Evolutionary conservation across 116 monocot species (phyloP).

Genomic region (Phalaenopsis hybrid): DNA sequence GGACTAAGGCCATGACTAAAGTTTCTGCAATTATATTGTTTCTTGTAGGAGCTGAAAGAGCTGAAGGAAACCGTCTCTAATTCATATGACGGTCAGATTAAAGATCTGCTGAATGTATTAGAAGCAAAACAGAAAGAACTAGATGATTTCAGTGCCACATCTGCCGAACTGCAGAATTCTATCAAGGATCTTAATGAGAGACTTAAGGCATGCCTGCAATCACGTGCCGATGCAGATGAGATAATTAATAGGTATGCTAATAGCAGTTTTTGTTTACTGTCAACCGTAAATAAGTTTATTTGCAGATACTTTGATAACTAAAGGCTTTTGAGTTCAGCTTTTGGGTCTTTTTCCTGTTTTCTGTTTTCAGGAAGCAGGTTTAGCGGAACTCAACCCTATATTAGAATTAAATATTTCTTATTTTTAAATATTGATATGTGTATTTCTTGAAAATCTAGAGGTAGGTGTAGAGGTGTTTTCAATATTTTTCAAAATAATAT

Average conservation of each 20-base stretch:
- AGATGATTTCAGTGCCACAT: conserved; percentile 28
- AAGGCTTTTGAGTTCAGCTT: background rate
- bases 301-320: background rate
- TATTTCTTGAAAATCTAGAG: background rate
- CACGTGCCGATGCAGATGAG: conserved; percentile 78
- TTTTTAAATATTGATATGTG: background rate
- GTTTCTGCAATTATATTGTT: conserved; percentile 5
- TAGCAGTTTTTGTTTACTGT: background rate
- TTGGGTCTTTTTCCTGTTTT: background rate
- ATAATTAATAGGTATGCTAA: conserved; percentile 69
- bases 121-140: conserved; percentile 62
- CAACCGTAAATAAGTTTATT: background rate
- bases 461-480: background rate
- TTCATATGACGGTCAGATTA: conserved; percentile 57
- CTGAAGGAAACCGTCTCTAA: conserved; percentile 63
- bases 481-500: background rate
- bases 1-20: background rate
- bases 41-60: conserved; percentile 65
- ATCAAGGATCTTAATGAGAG: conserved; percentile 87
- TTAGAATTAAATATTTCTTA: no score
- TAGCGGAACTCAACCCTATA: background rate
- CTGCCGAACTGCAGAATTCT: conserved; percentile 29
- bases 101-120: conserved; percentile 43
- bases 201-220: conserved; percentile 69
- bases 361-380: background rate